Conservation (phyloP, 129 eudicot genomes). For the Centrapalus pauciflorus region DNA sequence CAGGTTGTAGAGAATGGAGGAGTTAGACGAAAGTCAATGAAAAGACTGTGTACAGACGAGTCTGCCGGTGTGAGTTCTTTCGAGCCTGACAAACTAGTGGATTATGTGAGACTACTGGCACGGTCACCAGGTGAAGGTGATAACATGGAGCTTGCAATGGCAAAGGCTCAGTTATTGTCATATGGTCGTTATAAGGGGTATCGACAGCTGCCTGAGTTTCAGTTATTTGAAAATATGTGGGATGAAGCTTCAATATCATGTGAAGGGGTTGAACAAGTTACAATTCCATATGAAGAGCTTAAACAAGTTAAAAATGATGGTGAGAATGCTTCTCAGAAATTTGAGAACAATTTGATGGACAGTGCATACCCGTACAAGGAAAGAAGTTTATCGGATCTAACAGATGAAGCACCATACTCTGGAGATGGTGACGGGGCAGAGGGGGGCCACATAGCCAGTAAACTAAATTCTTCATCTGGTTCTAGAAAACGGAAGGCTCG, state of each 20-base stretch:
- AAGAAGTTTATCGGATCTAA: slow-evolving; percentile 51
- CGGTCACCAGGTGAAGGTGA: slow-evolving; percentile 40
- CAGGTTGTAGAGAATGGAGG: slow-evolving; percentile 71
- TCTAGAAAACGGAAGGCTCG: slow-evolving; percentile 46
- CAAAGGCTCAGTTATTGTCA: slow-evolving; percentile 67
- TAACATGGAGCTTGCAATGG: slow-evolving; percentile 50
- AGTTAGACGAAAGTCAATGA: slow-evolving; percentile 52
- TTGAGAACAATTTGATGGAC: slow-evolving; percentile 11
- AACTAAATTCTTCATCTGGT: slow-evolving; percentile 31
- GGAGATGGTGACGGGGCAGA: slow-evolving; percentile 44
- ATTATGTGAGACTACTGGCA: slow-evolving; percentile 47
- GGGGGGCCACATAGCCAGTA: slow-evolving; percentile 18
- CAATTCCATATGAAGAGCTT: slow-evolving; percentile 15
- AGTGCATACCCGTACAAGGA: slow-evolving; percentile 36
- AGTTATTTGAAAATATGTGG: slow-evolving; percentile 36
- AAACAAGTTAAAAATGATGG: slow-evolving; percentile 7
- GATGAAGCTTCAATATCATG: slow-evolving; percentile 25
- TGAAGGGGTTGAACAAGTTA: slow-evolving; percentile 23
- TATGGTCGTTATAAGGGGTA: slow-evolving; percentile 52
- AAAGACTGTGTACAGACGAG: slow-evolving; percentile 45
- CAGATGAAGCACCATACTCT: slow-evolving; percentile 38
- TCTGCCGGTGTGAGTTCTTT: slow-evolving; percentile 47
- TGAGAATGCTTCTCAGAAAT: background rate
- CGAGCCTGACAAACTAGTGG: slow-evolving; percentile 64
- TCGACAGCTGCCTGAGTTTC: slow-evolving; percentile 39